phyloP scores from a whole-genome alignment of 2,329 filamentous ascomycete species.

The Hypoxylon sp. region DNA sequence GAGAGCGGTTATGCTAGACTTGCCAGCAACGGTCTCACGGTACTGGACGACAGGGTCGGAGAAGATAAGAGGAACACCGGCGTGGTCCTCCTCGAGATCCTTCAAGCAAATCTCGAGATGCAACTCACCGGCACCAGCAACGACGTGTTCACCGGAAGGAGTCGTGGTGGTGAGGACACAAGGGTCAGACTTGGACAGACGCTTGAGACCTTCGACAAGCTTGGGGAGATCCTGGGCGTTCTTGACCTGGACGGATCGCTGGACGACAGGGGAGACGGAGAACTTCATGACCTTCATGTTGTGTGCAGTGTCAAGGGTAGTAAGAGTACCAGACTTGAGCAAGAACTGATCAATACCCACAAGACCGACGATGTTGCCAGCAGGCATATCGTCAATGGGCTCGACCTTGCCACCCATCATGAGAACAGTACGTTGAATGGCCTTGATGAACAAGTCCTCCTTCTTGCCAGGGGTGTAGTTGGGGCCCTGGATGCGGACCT shows the following conservation, averaged over 20 bases:
- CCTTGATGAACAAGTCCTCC: conserved; percentile 99
- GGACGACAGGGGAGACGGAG: conserved; percentile 99
- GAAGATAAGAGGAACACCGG: conserved; percentile 96
- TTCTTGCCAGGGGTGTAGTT: conserved; percentile 99
- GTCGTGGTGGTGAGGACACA: conserved; percentile 93
- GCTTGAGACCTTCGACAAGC: conserved; percentile 99
- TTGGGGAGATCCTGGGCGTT: conserved; percentile 99
- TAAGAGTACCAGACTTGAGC: conserved; percentile 99
- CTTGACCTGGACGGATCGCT: conserved; percentile 99
- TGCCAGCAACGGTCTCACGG: conserved; percentile 91
- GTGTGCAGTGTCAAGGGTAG: conserved; percentile 96
- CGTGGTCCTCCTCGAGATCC: conserved; percentile 99
- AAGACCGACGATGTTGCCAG: conserved; percentile 99
- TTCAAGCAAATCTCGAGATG: conserved; percentile 99
- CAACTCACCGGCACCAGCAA: conserved; percentile 98
- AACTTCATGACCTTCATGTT: conserved; percentile 99
- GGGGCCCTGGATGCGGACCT: conserved; percentile 99
- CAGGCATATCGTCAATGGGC: conserved; percentile 98
- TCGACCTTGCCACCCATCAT: conserved; percentile 99
- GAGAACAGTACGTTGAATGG: conserved; percentile 98
- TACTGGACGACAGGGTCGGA: conserved; percentile 98
- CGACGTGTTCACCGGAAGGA: conserved; percentile 97
- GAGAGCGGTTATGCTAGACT: conserved; percentile 94
- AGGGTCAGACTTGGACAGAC: conserved; percentile 99
- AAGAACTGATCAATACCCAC: conserved; percentile 99